These are phyloP conservation scores for Boletus rubropictus DNA, from an alignment of 768 basidiomycete genomes.

Conservation along the genomic window DNA sequence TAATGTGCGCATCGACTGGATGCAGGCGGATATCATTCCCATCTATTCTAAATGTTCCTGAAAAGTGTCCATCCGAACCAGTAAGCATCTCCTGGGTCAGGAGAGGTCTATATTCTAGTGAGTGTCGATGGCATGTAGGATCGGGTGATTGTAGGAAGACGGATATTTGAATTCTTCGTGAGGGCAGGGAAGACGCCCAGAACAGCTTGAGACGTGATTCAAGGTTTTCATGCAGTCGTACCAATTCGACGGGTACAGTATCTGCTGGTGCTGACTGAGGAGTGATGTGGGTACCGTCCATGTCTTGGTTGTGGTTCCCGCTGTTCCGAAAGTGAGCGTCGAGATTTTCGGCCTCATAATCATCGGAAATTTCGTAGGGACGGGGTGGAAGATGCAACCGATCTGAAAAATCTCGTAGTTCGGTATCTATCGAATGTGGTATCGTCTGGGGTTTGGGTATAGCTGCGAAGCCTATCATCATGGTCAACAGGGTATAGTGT, in stretches of 20 bases:
- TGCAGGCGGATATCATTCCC: constrained; percentile 69
- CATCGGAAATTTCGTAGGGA: constrained; percentile 56
- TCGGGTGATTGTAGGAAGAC: constrained; percentile 40
- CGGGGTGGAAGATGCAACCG: constrained; percentile 45
- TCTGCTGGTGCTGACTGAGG: constrained; percentile 21
- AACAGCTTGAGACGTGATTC: constrained; percentile 73
- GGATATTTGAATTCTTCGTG: constrained; percentile 55
- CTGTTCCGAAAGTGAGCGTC: constrained; percentile 45
- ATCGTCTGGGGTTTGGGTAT: constrained; percentile 52
- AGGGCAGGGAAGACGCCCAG: constrained; percentile 68
- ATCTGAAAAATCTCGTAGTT: constrained; percentile 27
- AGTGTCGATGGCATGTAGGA: constrained; percentile 24
- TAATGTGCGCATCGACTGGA: constrained; percentile 50
- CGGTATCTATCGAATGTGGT: constrained; percentile 18
- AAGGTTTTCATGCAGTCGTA: constrained; percentile 65
- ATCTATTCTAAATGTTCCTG: constrained; percentile 50
- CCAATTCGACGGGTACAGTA: constrained; percentile 33
- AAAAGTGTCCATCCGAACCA: constrained; percentile 67
- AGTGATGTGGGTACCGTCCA: constrained; percentile 9
- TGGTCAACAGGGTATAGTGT: constrained; percentile 1
- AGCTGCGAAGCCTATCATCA: constrained; percentile 57
- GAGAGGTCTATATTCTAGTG: constrained; percentile 41
- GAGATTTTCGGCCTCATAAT: constrained; percentile 50
- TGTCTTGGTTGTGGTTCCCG: constrained; percentile 17
- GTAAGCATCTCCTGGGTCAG: constrained; percentile 49